Percentiles rank a stretch among this genome's conserved stretches.
phyloP scores from a whole-genome alignment of 2,329 filamentous ascomycete species.

The Alternaria consortialis region DNA sequence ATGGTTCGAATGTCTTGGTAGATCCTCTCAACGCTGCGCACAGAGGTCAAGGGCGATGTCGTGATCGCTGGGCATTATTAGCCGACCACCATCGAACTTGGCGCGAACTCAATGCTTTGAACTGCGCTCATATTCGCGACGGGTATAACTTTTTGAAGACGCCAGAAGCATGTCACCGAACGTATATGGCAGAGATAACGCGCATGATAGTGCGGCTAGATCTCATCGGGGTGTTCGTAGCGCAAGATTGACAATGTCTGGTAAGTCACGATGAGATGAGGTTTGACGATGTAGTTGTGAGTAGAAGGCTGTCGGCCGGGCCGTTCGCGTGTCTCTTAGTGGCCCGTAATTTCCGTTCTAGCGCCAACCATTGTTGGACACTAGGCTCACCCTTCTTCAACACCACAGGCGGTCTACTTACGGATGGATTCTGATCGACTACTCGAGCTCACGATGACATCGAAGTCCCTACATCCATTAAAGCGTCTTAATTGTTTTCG shows the following conservation, averaged over 20 bases:
- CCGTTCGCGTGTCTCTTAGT: neutral
- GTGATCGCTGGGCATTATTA: conserved; percentile 38
- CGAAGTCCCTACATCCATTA: neutral
- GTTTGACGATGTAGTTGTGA: neutral
- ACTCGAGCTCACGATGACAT: neutral
- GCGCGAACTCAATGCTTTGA: neutral
- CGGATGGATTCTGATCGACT: neutral
- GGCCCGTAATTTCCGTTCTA: neutral
- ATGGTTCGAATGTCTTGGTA: conserved; percentile 34
- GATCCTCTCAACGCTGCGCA: conserved; percentile 23
- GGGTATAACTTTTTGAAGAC: neutral
- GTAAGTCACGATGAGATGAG: neutral
- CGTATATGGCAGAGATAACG: neutral
- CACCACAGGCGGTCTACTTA: neutral
- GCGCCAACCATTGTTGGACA: neutral
- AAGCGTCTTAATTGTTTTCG: neutral
- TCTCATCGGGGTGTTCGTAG: neutral
- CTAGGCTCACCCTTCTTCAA: neutral
- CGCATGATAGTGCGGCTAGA: neutral
- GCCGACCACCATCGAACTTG: conserved; percentile 20
- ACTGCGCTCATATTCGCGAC: neutral
- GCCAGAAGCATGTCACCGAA: neutral
- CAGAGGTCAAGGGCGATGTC: conserved; percentile 30
- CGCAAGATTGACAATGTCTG: neutral
- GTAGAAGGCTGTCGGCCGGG: neutral